Base-by-base conservation (phyloP, 306 rosid species). In the Vigna reflexopilosa region DNA sequence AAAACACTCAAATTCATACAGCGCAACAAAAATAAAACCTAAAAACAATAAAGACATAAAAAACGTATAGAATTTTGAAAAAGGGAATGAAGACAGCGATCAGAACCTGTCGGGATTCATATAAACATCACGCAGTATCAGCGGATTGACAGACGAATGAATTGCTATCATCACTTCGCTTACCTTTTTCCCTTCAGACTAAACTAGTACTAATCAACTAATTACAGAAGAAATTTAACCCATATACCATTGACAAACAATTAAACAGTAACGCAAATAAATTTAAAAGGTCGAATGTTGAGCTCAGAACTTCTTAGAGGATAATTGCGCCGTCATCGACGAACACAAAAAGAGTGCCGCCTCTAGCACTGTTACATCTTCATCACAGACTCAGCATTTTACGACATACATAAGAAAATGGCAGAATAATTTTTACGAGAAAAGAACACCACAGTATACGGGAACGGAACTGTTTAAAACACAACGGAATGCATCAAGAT, bases 231-330 rank as follows among this genome's bases (percentile, higher is more conserved):
- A 69, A 34, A 38, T 7, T 32, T 4, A 49, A 36, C 30, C 2
- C 62, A 36, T 0, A 1, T 0, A 12, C 4, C 38, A 15, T 22
- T 26, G 6, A 1, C 3, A 34, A 17, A 5, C 65, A 36, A 0
- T 0, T 9, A 30, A 7, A 6, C 47, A 9, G 2, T 40, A 9
- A 40, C 3, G 2, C 9, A 7, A 9, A 7, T 2, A 11, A 4
- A 3, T 7, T 11, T 26, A 6, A 78, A 34, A 0, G 6, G 3
- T 2, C 12, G 0, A 12, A 55, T 4, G 6, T 51, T 42, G 91
- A 89, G 91, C 98, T 94, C 97, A 90, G 96, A 94, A 94, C 98
- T 94, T 94, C 98, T 92, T 94, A 94, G 98, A 94, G 97, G 97
- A 79, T 69, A 75, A 16, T 81, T 84, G 96, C 72, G 87, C 96